A percentile compares a stretch with the other conserved stretches of the same genome.
Evolutionary conservation across 192 early-diverging fungal genomes (phyloP).

Genomic region (Dissophora globulifera): DNA sequence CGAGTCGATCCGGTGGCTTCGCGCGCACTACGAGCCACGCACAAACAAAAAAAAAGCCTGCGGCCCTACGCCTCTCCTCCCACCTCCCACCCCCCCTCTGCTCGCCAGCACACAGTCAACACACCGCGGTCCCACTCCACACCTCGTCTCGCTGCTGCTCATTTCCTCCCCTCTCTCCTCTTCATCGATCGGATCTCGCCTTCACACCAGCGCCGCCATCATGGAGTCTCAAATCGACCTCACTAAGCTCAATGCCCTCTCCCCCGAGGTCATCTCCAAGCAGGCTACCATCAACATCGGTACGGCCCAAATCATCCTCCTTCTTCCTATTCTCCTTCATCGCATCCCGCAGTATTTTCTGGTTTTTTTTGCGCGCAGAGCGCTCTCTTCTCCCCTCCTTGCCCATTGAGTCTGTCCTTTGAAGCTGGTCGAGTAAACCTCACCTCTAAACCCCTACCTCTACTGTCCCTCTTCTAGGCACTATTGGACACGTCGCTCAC

Average conservation of each 20-base stretch:
- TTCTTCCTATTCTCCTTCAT: too few relatives aligned
- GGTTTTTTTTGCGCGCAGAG: too few relatives aligned
- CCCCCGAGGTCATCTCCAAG: conserved; percentile 95
- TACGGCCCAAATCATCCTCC: conserved; percentile 31
- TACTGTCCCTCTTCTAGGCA: conserved; percentile 63
- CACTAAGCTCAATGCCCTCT: conserved; percentile 76
- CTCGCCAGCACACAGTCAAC: too few relatives aligned
- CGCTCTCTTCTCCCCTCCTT: too few relatives aligned
- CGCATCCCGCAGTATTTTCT: too few relatives aligned
- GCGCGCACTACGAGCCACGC: background rate
- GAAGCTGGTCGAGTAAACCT: too few relatives aligned
- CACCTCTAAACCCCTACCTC: background rate
- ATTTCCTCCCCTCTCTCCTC: background rate
- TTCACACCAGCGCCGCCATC: conserved; percentile 6
- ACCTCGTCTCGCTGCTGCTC: background rate
- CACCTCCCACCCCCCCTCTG: too few relatives aligned
- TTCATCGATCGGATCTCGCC: background rate
- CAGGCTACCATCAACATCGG: conserved; percentile 99
- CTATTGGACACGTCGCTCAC: conserved; percentile 99
- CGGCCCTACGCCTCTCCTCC: too few relatives aligned
- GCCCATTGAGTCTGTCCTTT: too few relatives aligned
- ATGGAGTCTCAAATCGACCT: conserved; percentile 45
- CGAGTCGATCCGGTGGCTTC: conserved; percentile 6
- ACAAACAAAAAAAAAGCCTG: conserved; percentile 5
- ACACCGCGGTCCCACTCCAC: too few relatives aligned